Evolutionary conservation across 2,329 filamentous ascomycete species (phyloP), one percentile per base, ranked within the genome.

Genomic region (Beauveria bassiana): DNA sequence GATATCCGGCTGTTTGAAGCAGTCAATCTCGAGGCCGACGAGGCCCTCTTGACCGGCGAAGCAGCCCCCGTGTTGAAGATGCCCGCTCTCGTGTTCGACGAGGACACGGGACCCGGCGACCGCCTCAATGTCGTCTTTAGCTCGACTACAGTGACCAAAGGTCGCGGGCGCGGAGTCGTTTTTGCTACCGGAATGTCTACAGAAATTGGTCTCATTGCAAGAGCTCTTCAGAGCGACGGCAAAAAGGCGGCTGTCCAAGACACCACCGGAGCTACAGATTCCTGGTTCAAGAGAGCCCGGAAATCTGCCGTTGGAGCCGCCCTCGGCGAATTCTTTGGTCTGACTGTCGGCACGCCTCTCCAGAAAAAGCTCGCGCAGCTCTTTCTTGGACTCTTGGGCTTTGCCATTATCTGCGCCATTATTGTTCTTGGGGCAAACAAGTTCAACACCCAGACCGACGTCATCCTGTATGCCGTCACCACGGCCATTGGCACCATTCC

Each of bases 321-420:
- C 5, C 5, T 68, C 5, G 70, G 71, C 5, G 70, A 75, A 56
- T 79, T 82, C 64, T 78, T 83, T 34, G 80, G 75, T 8, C 66
- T 77, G 22, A 71, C 66, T 1, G 70, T 84, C n/a, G 87, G 87
- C 26, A 90, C 87, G 4, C 87, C 87, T 1, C 75, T 90, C 43
- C 86, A 89, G 69, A 82, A 83, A 63, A 88, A 86, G 68, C 75
- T 90, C 55, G 85, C 83, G 66, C 85, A 86, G 68, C 81, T 90
- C 55, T 87, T 87, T 45, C 79, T 88, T 26, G 73, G 83, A 3
- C 80, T 90, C 2, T 88, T 89, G 67, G 80, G 76, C 46, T 79
- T 87, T 61, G 86, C 74, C 26, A 66, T 76, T 47, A 59, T 78
- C 10, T 72, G 74, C 22, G 73, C 73, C 12, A 71, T 76, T 42